Conservation (phyloP, 257 asterid genomes). For the Gardenia jasminoides region DNA sequence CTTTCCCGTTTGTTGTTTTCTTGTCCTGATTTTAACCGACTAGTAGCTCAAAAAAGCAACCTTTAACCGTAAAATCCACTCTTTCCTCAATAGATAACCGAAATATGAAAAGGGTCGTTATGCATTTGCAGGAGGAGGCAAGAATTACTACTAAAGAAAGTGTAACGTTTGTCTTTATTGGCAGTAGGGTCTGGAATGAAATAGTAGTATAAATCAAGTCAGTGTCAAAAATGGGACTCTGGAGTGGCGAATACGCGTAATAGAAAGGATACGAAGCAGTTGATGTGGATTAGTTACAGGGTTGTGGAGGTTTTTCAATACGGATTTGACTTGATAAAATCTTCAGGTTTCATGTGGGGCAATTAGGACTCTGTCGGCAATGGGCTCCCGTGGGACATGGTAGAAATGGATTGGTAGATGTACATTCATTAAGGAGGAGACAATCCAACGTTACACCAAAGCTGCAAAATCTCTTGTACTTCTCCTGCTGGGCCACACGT, state of each 20-base stretch:
- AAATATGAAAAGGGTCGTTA: background rate
- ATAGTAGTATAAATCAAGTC: background rate
- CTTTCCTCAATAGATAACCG: slow-evolving; percentile 1
- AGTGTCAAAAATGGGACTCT: background rate
- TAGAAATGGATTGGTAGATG: background rate
- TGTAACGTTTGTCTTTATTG: no score
- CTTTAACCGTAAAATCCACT: background rate
- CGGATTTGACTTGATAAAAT: background rate
- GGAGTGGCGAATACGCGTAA: background rate
- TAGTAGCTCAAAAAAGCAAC: background rate
- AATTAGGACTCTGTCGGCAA: background rate
- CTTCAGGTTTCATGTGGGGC: background rate
- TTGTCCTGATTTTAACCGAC: background rate
- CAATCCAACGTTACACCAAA: background rate
- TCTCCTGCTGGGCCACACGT: no score
- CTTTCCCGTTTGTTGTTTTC: background rate
- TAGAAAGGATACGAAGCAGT: background rate
- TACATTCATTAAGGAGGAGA: background rate
- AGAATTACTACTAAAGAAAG: background rate
- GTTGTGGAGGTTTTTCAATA: background rate
- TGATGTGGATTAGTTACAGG: background rate
- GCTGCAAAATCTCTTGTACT: no score
- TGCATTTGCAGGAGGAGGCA: background rate
- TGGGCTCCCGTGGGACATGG: background rate
- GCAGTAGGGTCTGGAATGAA: background rate